A percentile compares a stretch with the other conserved stretches of the same genome.
Evolutionary conservation across 495 filamentous ascomycete species (phyloP).

Genomic region (Penicillium parvum): DNA sequence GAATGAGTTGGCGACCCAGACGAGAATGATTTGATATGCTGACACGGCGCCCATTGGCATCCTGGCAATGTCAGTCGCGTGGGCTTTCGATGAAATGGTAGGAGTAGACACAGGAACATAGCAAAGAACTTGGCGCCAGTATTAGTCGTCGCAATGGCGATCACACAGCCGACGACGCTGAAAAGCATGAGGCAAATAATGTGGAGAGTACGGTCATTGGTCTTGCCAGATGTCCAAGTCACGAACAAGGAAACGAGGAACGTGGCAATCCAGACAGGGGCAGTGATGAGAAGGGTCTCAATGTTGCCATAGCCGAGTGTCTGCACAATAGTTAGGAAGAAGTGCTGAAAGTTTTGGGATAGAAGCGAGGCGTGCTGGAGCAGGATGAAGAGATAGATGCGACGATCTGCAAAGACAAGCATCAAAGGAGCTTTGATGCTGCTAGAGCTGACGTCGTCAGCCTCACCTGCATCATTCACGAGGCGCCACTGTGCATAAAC

Average conservation of each 20-base stretch:
- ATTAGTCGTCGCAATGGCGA: constrained; percentile 61
- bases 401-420: constrained; percentile 28
- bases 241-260: constrained; percentile 67
- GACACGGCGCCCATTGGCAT: constrained; percentile 64
- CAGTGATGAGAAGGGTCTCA: constrained; percentile 67
- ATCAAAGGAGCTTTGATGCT: constrained; percentile 24
- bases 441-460: constrained; percentile 44
- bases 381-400: constrained; percentile 37
- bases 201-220: constrained; percentile 72
- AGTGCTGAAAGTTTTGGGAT: constrained; percentile 65
- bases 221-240: constrained; percentile 69
- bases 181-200: constrained; percentile 61
- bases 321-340: constrained; percentile 77
- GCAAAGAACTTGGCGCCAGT: constrained; percentile 65
- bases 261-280: constrained; percentile 68
- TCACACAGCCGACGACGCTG: constrained; percentile 65
- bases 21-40: constrained; percentile 48
- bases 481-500: constrained; percentile 66
- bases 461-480: constrained; percentile 71
- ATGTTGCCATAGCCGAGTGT: constrained; percentile 64
- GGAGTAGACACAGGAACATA: constrained; percentile 57
- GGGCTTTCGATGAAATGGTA: background rate
- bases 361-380: constrained; percentile 33
- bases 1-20: constrained; percentile 76
- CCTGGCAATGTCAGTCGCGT: constrained; percentile 4